Conservation (phyloP, 139 green algal genomes). For the Picochlorum costavermella region DNA sequence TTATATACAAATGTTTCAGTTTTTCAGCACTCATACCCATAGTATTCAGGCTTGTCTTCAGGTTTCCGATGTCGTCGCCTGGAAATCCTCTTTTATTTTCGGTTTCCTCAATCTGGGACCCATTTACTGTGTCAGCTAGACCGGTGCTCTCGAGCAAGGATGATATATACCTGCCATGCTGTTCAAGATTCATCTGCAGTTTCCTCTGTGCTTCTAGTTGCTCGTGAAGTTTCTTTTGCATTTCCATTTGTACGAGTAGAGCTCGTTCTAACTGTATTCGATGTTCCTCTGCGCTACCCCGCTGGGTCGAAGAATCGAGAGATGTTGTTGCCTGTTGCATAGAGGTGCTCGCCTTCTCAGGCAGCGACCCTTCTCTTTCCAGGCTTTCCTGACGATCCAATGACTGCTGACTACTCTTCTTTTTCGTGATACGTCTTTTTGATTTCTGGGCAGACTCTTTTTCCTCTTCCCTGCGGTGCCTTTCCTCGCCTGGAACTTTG, state of each 20-base stretch:
- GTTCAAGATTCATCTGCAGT: slow-evolving; percentile 85
- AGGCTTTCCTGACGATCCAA: background rate
- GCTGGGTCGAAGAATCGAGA: background rate
- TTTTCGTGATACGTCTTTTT: background rate
- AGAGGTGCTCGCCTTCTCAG: background rate
- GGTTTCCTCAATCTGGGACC: background rate
- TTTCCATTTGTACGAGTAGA: slow-evolving; percentile 87
- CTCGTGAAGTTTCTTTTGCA: slow-evolving; percentile 92
- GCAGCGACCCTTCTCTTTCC: background rate
- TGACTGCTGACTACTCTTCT: background rate
- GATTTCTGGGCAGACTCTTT: slow-evolving; percentile 1
- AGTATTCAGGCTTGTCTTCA: no score
- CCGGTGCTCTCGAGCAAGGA: slow-evolving; percentile 34
- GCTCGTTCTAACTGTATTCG: slow-evolving; percentile 65
- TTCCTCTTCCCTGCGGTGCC: no score
- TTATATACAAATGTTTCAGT: no score
- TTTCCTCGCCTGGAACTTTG: slow-evolving; percentile 42
- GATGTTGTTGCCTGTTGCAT: background rate
- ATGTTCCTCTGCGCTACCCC: background rate
- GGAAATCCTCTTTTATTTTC: no score
- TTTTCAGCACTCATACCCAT: no score
- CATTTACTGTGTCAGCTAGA: background rate
- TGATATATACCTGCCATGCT: slow-evolving; percentile 82
- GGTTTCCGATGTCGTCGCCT: no score
- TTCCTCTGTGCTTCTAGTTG: slow-evolving; percentile 85